phyloP scores from a whole-genome alignment of 2,329 filamentous ascomycete genomes.

The Stagonosporopsis tanaceti region DNA sequence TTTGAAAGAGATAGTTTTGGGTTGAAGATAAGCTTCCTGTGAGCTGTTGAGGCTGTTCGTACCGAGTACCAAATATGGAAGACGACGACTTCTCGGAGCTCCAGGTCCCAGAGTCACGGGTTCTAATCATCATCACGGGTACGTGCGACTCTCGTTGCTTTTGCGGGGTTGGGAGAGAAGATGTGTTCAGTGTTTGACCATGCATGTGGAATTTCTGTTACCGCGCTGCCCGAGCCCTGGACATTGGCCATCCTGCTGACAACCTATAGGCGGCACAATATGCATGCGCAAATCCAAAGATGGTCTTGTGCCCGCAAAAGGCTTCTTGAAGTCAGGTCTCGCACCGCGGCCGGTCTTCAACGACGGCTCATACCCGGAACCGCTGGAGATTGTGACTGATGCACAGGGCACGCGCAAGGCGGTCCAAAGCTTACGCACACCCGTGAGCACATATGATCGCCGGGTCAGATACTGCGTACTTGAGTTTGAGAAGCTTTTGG shows the following conservation, averaged over 20 bases:
- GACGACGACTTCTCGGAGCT: slow-evolving; percentile 33
- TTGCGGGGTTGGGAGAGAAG: not conserved
- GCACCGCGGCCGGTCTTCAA: slow-evolving; percentile 86
- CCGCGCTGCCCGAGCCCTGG: not conserved
- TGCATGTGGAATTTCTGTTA: not conserved
- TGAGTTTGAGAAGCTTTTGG: slow-evolving; percentile 84
- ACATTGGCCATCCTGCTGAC: not conserved
- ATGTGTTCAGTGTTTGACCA: no score
- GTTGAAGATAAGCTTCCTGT: not conserved
- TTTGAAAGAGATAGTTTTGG: slow-evolving; percentile 18
- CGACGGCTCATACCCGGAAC: slow-evolving; percentile 69
- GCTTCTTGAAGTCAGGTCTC: slow-evolving; percentile 84
- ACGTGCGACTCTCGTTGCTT: slow-evolving; percentile 31
- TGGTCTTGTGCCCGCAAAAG: slow-evolving; percentile 75
- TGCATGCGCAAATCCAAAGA: slow-evolving; percentile 86
- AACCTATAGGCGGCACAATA: slow-evolving; percentile 70
- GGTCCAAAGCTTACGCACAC: slow-evolving; percentile 78
- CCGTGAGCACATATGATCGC: slow-evolving; percentile 78
- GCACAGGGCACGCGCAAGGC: slow-evolving; percentile 56
- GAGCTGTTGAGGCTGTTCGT: not conserved
- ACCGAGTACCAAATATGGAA: slow-evolving; percentile 10
- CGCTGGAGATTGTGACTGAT: slow-evolving; percentile 64
- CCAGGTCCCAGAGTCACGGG: slow-evolving; percentile 72
- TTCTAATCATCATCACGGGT: slow-evolving; percentile 90
- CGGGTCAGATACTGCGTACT: slow-evolving; percentile 84